Conservation (phyloP, 306 rosid genomes). For the Medicago lupulina region DNA sequence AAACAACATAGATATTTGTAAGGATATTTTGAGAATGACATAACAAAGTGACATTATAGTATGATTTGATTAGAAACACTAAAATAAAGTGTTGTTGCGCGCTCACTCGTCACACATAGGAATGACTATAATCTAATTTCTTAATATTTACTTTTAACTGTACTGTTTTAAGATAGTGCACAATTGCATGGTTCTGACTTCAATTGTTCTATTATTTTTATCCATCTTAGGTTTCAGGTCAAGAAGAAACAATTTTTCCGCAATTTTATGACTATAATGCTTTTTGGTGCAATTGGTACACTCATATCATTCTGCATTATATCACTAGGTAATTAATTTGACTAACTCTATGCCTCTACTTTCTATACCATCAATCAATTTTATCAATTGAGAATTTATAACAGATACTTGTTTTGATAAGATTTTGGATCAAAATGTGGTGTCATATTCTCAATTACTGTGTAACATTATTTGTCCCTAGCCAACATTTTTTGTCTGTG, state of each 20-base stretch:
- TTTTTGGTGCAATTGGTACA: constrained; percentile 93
- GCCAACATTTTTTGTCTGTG: neutral
- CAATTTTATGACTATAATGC: constrained; percentile 87
- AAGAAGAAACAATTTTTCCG: constrained; percentile 97
- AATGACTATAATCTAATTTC: no score
- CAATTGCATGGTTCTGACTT: neutral
- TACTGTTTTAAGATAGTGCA: neutral
- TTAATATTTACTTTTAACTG: neutral
- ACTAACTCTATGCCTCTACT: neutral
- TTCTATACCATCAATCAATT: no score
- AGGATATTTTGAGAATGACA: no score
- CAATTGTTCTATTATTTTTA: constrained; percentile 33
- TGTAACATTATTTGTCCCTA: no score
- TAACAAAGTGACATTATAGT: neutral
- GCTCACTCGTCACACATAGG: neutral
- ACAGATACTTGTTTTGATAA: neutral
- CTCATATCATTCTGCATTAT: constrained; percentile 86
- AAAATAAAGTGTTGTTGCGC: no score
- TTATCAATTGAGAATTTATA: neutral
- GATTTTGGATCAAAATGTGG: neutral
- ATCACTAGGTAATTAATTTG: constrained; percentile 71
- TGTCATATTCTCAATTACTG: no score
- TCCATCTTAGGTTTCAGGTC: constrained; percentile 81
- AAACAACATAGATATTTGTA: no score
- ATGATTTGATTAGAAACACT: neutral